Evolutionary conservation across 768 basidiomycete species (phyloP).

Genomic region (Flagelloscypha sp.): DNA sequence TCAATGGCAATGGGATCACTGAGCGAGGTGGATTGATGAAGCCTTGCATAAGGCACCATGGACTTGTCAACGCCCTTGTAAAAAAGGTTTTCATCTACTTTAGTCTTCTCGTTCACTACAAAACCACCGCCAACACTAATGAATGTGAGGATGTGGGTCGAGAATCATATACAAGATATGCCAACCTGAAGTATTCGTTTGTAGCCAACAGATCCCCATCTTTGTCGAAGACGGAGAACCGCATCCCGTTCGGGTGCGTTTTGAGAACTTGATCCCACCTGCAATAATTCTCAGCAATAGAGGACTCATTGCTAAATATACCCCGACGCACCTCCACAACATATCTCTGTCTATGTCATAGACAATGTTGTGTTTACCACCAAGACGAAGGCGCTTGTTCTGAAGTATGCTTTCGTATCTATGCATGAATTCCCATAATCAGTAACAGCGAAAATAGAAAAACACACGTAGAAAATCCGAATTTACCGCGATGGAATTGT

Average conservation of each 20-base stretch:
- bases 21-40: conserved; percentile 53
- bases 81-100: conserved; percentile 91
- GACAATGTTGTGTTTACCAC: conserved; percentile 64
- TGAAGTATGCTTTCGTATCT: conserved; percentile 62
- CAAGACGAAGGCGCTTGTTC: conserved; percentile 60
- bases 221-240: conserved; percentile 76
- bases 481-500: conserved; percentile 71
- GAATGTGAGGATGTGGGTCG: background rate
- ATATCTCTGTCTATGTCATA: conserved; percentile 90
- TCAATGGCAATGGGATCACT: conserved; percentile 25
- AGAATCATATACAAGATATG: background rate
- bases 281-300: background rate
- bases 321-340: conserved; percentile 53
- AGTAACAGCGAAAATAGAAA: no score
- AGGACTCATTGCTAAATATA: background rate
- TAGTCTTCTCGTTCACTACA: conserved; percentile 91
- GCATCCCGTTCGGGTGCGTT: conserved; percentile 89
- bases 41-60: conserved; percentile 69
- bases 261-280: conserved; percentile 77
- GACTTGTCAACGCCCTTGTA: conserved; percentile 88
- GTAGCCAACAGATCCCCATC: conserved; percentile 86
- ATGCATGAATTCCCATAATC: no score
- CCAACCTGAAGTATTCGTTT: conserved; percentile 82
- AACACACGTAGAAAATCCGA: no score
- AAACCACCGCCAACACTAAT: conserved; percentile 84